These are phyloP conservation scores for Apiotrichum gracile DNA, from an alignment of 1,284 basidiomycete species.

Conservation along the genomic window DNA sequence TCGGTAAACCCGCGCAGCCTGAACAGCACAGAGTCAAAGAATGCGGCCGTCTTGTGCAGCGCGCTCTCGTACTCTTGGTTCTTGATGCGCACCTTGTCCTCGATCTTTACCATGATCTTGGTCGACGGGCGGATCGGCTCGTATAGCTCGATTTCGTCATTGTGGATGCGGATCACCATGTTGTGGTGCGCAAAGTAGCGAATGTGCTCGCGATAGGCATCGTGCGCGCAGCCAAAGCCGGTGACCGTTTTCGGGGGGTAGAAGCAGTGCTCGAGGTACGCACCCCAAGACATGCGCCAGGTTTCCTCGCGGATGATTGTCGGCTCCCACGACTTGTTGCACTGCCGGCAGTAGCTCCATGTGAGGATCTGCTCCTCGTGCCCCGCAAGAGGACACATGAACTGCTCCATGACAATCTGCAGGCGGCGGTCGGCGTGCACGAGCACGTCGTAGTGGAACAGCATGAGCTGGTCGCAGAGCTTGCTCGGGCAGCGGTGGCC, in stretches of 20 bases:
- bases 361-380: constrained; percentile 71
- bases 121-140: constrained; percentile 89
- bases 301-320: constrained; percentile 88
- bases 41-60: constrained; percentile 61
- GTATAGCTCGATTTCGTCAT: constrained; percentile 73
- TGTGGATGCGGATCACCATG: constrained; percentile 78
- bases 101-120: constrained; percentile 73
- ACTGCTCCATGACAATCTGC: constrained; percentile 78
- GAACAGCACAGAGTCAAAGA: constrained; percentile 54
- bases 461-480: constrained; percentile 71
- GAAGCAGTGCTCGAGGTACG: constrained; percentile 49
- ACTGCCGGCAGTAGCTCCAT: constrained; percentile 84
- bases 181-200: constrained; percentile 73
- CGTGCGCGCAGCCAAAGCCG: constrained; percentile 72
- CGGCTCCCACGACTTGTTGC: constrained; percentile 75
- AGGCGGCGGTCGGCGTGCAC: constrained; percentile 82
- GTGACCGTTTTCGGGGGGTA: constrained; percentile 76
- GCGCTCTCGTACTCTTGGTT: constrained; percentile 80
- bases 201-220: constrained; percentile 88
- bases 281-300: constrained; percentile 54
- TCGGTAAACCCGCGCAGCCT: constrained; percentile 43
- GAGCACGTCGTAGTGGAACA: constrained; percentile 80
- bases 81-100: constrained; percentile 79
- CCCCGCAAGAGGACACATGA: constrained; percentile 47
- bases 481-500: constrained; percentile 68